phyloP scores from a whole-genome alignment of 2,329 filamentous ascomycete genomes.

The Sarocladium kiliense region DNA sequence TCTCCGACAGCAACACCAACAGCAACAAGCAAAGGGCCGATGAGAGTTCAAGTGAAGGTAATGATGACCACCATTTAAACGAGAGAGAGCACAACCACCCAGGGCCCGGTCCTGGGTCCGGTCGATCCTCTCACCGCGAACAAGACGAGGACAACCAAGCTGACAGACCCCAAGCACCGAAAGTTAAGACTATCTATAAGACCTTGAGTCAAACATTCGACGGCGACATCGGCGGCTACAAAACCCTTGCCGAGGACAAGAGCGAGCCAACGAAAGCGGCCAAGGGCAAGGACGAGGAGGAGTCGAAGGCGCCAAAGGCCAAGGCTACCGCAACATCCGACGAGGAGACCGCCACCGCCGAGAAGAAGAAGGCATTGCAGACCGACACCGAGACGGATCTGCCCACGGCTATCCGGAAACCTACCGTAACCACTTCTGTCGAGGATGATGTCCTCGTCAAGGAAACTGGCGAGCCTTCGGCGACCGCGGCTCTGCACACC shows the following conservation, averaged over 20 bases:
- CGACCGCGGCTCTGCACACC: neutral
- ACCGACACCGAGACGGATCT: neutral
- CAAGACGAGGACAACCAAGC: neutral
- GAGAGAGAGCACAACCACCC: neutral
- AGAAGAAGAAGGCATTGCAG: slow-evolving; percentile 13
- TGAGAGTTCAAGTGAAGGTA: slow-evolving; percentile 2
- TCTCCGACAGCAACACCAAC: neutral
- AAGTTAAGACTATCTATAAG: slow-evolving; percentile 5
- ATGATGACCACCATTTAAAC: neutral
- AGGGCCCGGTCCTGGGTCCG: neutral
- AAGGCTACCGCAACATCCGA: slow-evolving; percentile 17
- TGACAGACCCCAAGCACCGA: slow-evolving; percentile 1
- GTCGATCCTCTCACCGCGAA: neutral
- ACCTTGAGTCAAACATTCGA: slow-evolving; percentile 1
- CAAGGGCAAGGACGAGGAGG: slow-evolving; percentile 10
- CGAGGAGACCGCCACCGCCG: slow-evolving; percentile 13
- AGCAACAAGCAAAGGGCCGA: slow-evolving; percentile 3
- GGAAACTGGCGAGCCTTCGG: neutral
- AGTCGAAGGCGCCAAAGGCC: slow-evolving; percentile 13
- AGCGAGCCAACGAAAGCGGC: slow-evolving; percentile 12
- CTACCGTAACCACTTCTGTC: slow-evolving; percentile 7
- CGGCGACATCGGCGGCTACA: slow-evolving; percentile 7
- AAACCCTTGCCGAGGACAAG: neutral
- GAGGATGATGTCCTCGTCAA: neutral
- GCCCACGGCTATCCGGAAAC: slow-evolving; percentile 11